Percentiles rank a stretch among this genome's conserved stretches.
phyloP scores from a whole-genome alignment of 257 asterid genomes.

The Nicotiana tomentosiformis region DNA sequence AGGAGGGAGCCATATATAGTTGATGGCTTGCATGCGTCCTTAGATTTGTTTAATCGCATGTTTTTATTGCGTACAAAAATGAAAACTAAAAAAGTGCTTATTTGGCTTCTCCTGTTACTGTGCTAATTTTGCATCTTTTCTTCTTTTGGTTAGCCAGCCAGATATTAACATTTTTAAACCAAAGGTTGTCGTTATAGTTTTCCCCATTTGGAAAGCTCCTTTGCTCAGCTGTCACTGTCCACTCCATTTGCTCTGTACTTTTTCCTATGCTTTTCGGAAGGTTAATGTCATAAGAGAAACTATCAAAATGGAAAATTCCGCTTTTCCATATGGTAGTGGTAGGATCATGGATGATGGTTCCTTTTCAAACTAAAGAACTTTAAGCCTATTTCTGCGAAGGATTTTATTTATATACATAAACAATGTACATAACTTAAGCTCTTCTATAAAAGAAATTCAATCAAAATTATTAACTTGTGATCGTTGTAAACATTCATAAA shows the following conservation, averaged over 20 bases:
- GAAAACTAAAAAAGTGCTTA: background rate
- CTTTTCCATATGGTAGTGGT: background rate
- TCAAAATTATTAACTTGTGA: too few relatives aligned
- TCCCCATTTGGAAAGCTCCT: background rate
- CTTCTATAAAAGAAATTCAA: too few relatives aligned
- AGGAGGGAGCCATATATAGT: background rate
- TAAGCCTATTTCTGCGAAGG: background rate
- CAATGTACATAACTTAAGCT: too few relatives aligned
- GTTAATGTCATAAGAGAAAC: background rate
- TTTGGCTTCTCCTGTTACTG: background rate
- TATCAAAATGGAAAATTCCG: background rate
- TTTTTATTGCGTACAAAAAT: background rate
- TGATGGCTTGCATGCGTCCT: background rate
- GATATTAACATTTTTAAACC: background rate
- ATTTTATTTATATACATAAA: too few relatives aligned
- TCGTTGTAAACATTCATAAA: too few relatives aligned
- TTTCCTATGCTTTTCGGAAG: background rate
- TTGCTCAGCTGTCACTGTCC: background rate
- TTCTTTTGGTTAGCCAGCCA: background rate
- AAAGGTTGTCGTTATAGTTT: background rate
- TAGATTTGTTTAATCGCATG: background rate
- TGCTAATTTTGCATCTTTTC: background rate
- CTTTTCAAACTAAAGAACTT: background rate
- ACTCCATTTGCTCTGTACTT: background rate
- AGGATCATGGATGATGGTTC: background rate